Percentiles rank a stretch among this genome's conserved stretches.
Conservation (phyloP, 768 basidiomycete species). For the Tephrocybe rancida region DNA sequence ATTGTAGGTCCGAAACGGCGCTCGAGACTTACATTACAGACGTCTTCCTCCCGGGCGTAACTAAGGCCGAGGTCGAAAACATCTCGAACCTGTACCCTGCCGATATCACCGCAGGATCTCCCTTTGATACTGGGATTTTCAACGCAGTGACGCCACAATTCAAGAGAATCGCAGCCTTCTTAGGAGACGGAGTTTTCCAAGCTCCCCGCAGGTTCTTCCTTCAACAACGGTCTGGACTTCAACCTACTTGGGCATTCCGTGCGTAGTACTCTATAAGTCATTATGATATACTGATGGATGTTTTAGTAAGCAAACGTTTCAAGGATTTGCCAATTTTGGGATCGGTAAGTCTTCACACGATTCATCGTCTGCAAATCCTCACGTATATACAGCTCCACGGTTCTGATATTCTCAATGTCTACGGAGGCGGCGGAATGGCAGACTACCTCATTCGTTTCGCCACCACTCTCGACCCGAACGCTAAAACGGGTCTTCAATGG, state of each 20-base stretch:
- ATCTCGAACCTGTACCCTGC: conserved; percentile 33
- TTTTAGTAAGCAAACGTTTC: conserved; percentile 46
- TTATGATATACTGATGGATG: not conserved
- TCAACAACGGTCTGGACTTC: conserved; percentile 34
- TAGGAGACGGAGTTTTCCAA: conserved; percentile 51
- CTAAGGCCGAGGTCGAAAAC: conserved; percentile 14
- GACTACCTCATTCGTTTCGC: conserved; percentile 50
- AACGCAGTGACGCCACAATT: conserved; percentile 47
- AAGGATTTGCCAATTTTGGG: conserved; percentile 46
- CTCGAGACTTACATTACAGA: conserved; percentile 27
- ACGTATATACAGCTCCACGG: conserved; percentile 35
- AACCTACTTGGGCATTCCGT: conserved; percentile 46
- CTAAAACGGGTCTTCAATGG: conserved; percentile 37
- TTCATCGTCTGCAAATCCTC: not conserved
- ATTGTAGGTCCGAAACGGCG: conserved; percentile 22
- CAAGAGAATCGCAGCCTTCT: conserved; percentile 50
- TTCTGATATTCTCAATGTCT: conserved; percentile 46
- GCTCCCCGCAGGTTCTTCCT: conserved; percentile 52
- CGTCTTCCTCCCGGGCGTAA: conserved; percentile 20
- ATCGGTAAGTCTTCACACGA: conserved; percentile 31
- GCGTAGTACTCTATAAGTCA: too few relatives aligned
- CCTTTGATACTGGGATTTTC: conserved; percentile 42
- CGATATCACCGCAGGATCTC: conserved; percentile 44
- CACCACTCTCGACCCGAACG: conserved; percentile 46
- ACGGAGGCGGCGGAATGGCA: conserved; percentile 41